Evolutionary conservation across 2,329 filamentous ascomycete species (phyloP).

Genomic region (Clarireedia hainanense): DNA sequence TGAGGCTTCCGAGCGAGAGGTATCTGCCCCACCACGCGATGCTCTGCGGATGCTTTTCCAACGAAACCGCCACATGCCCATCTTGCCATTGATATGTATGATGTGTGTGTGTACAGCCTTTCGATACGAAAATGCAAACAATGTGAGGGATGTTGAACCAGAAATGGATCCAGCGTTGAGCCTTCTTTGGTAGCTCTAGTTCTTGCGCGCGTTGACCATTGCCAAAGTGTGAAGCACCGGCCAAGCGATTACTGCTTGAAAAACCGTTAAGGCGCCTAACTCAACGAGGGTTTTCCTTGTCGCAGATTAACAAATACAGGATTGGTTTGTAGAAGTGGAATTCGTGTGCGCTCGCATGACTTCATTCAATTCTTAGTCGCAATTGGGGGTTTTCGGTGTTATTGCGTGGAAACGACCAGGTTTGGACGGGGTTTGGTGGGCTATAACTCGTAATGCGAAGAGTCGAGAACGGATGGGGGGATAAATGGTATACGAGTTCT

Average conservation of each 20-base stretch:
- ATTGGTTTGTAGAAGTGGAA: constrained; percentile 4
- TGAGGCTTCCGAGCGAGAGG: constrained; percentile 45
- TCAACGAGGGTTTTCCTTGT: constrained; percentile 10
- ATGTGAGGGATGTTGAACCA: background rate
- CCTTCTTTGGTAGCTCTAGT: background rate
- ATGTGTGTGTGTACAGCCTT: constrained; percentile 9
- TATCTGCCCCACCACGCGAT: constrained; percentile 45
- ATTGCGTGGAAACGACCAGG: no score
- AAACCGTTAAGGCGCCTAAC: background rate
- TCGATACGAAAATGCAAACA: background rate
- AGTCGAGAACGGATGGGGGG: background rate
- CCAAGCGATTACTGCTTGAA: background rate
- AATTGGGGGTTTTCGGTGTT: background rate
- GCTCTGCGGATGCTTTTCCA: constrained; percentile 62
- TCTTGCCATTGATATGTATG: constrained; percentile 33
- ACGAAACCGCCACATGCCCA: constrained; percentile 81
- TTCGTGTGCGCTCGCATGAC: constrained; percentile 4
- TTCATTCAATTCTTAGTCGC: background rate
- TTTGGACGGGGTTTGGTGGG: background rate
- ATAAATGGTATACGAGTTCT: background rate
- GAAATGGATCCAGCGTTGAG: background rate
- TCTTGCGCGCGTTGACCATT: constrained; percentile 4
- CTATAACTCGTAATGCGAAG: background rate
- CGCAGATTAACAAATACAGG: constrained; percentile 6
- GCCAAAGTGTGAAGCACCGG: constrained; percentile 1